Conservation (phyloP, 2,329 filamentous ascomycete species). For the Chaetomium olivaceum region DNA sequence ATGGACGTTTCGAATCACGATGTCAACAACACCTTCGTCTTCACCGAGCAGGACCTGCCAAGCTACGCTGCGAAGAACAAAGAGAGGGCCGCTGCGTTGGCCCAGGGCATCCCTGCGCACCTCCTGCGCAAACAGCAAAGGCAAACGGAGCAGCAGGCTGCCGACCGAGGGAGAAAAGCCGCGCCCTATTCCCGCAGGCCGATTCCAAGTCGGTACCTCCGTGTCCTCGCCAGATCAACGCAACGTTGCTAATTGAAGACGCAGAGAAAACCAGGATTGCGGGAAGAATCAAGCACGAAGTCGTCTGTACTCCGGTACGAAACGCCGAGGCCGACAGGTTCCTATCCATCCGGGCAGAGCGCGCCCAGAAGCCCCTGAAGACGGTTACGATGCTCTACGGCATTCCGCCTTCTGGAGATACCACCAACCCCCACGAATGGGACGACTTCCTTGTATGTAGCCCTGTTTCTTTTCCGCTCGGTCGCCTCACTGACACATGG, state of each 20-base stretch:
- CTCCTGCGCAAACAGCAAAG: slow-evolving; percentile 48
- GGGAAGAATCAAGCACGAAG: slow-evolving; percentile 73
- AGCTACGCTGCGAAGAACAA: slow-evolving; percentile 66
- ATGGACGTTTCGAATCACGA: slow-evolving; percentile 65
- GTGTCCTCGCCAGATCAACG: not conserved
- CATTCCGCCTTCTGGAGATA: slow-evolving; percentile 21
- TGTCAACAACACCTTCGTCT: slow-evolving; percentile 86
- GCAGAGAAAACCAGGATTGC: slow-evolving; percentile 76
- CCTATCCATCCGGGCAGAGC: slow-evolving; percentile 57
- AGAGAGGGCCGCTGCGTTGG: slow-evolving; percentile 56
- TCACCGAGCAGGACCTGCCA: slow-evolving; percentile 89
- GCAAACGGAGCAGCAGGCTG: slow-evolving; percentile 34
- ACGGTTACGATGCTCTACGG: slow-evolving; percentile 50
- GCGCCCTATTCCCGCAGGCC: slow-evolving; percentile 66
- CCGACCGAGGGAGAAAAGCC: slow-evolving; percentile 42
- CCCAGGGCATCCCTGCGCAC: slow-evolving; percentile 59
- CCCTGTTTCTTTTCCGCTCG: not conserved
- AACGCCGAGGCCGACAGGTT: slow-evolving; percentile 68
- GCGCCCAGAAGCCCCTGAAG: slow-evolving; percentile 62
- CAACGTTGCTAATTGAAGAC: slow-evolving; percentile 23
- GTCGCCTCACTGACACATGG: slow-evolving; percentile 20
- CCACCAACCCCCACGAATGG: slow-evolving; percentile 43
- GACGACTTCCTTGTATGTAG: slow-evolving; percentile 60
- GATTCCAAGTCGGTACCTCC: slow-evolving; percentile 65
- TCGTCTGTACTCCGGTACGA: slow-evolving; percentile 71